These are phyloP conservation scores for Parmelia sp. DNA, from an alignment of 495 filamentous ascomycete genomes.

Conservation along the genomic window DNA sequence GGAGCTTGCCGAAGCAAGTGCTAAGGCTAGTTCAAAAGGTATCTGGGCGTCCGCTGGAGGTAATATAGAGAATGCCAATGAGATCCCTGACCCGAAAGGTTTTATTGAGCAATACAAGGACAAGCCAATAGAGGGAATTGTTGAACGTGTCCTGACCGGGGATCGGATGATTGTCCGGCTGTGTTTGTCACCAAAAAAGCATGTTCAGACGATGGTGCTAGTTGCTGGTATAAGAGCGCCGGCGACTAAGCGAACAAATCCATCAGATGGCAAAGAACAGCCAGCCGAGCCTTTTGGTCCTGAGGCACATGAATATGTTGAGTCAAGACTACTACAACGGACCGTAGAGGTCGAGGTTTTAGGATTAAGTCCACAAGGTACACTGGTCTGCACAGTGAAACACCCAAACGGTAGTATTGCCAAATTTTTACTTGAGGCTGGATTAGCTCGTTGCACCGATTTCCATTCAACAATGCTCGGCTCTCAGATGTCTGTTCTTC, in stretches of 20 bases:
- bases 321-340: constrained; percentile 76
- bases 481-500: constrained; percentile 71
- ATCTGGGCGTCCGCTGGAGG: constrained; percentile 59
- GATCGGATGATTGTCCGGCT: constrained; percentile 85
- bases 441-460: constrained; percentile 86
- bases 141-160: constrained; percentile 85
- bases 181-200: constrained; percentile 64
- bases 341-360: constrained; percentile 73
- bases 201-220: constrained; percentile 78
- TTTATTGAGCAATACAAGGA: constrained; percentile 75
- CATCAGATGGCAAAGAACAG: constrained; percentile 67
- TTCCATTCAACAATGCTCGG: constrained; percentile 89
- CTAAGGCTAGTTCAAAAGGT: constrained; percentile 69
- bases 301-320: constrained; percentile 79
- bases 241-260: constrained; percentile 70
- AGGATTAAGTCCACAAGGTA: constrained; percentile 78
- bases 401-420: constrained; percentile 91
- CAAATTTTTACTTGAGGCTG: constrained; percentile 76
- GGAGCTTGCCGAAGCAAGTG: constrained; percentile 68
- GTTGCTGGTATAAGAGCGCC: constrained; percentile 86
- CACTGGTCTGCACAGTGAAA: constrained; percentile 70
- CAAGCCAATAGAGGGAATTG: constrained; percentile 65
- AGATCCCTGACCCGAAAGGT: constrained; percentile 61
- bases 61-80: constrained; percentile 68
- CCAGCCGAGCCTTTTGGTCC: constrained; percentile 82